Percentiles rank a stretch among this genome's conserved stretches.
phyloP scores from a whole-genome alignment of 179 eudicot species.

The Dionaea muscipula region DNA sequence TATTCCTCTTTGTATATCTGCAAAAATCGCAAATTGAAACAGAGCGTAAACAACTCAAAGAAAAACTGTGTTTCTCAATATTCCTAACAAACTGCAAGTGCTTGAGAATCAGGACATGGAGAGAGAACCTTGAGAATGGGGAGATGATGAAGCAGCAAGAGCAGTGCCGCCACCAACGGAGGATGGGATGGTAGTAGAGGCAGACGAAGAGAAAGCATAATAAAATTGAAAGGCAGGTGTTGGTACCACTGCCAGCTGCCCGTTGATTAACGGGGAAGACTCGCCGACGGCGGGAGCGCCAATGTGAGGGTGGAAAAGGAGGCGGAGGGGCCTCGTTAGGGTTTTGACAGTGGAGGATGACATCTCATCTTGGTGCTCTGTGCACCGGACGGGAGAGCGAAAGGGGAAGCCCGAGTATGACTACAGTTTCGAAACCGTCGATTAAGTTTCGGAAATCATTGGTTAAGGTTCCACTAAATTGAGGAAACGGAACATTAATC shows the following conservation, averaged over 20 bases:
- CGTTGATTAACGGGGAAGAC: neutral
- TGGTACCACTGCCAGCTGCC: neutral
- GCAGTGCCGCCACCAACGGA: slow-evolving; percentile 19
- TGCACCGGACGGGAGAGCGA: too few relatives aligned
- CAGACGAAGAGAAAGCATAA: slow-evolving; percentile 13
- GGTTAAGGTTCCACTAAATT: too few relatives aligned
- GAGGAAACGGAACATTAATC: too few relatives aligned
- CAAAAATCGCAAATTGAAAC: neutral
- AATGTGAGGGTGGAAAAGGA: neutral
- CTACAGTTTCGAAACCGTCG: too few relatives aligned
- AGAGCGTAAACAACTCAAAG: neutral
- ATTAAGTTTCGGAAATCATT: too few relatives aligned
- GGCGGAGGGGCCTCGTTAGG: slow-evolving; percentile 8
- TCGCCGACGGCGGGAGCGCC: neutral
- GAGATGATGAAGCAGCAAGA: slow-evolving; percentile 11
- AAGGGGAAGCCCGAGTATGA: too few relatives aligned
- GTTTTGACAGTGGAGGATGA: slow-evolving; percentile 24
- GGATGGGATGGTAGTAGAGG: slow-evolving; percentile 15
- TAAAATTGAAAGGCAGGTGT: slow-evolving; percentile 10
- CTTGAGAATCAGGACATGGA: neutral
- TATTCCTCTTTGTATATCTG: slow-evolving; percentile 39
- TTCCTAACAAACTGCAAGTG: neutral
- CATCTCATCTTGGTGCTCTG: slow-evolving; percentile 18
- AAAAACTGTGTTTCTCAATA: neutral
- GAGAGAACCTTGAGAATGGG: slow-evolving; percentile 14